Conservation (phyloP, 2,329 filamentous ascomycete species). For the Ustilaginoidea virens region DNA sequence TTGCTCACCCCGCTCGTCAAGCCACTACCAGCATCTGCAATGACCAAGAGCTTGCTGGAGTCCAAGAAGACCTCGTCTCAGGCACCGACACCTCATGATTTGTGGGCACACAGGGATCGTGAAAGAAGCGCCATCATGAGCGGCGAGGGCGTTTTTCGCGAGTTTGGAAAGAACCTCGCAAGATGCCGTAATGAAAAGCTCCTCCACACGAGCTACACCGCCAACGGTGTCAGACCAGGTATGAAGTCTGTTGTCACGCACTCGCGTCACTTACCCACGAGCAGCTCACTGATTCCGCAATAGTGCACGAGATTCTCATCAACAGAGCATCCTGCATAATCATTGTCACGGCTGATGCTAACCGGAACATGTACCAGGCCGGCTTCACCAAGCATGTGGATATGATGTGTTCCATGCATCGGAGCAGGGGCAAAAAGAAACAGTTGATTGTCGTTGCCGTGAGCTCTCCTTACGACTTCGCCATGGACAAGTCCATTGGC, state of each 20-base stretch:
- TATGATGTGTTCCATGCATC: conserved; percentile 82
- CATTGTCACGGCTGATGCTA: conserved; percentile 84
- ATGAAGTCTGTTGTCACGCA: conserved; percentile 6
- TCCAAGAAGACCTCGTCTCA: conserved; percentile 23
- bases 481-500: conserved; percentile 76
- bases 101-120: conserved; percentile 38
- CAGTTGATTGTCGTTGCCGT: conserved; percentile 82
- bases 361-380: conserved; percentile 83
- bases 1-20: conserved; percentile 82
- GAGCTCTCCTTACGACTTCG: conserved; percentile 93
- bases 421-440: conserved; percentile 66
- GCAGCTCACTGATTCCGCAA: conserved; percentile 3
- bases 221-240: conserved; percentile 74
- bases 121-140: conserved; percentile 60
- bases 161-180: conserved; percentile 76
- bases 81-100: conserved; percentile 31
- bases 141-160: conserved; percentile 82
- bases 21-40: conserved; percentile 76
- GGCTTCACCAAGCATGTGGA: conserved; percentile 93
- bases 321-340: conserved; percentile 78
- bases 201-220: conserved; percentile 87
- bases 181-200: conserved; percentile 74
- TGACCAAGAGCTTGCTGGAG: conserved; percentile 56
- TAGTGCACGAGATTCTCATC: conserved; percentile 81
- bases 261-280: neutral